phyloP scores from a whole-genome alignment of 306 rosid species.

The Medicago ruthenica region DNA sequence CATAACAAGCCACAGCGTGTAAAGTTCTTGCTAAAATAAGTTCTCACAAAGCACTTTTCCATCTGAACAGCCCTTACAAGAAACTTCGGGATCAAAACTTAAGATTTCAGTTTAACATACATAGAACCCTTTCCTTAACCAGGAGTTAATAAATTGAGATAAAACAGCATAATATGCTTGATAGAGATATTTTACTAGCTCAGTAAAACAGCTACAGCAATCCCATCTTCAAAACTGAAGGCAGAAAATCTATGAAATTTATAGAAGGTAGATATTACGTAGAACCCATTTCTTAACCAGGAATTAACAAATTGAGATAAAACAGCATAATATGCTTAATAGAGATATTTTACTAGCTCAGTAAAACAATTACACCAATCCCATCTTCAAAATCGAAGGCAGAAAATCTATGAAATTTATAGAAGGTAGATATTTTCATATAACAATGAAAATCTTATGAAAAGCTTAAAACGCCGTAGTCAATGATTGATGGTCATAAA shows the following conservation, averaged over 20 bases:
- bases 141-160: background rate
- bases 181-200: background rate
- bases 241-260: slow-evolving; percentile 11
- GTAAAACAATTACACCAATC: background rate
- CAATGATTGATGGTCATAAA: background rate
- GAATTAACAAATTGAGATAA: background rate
- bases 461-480: background rate
- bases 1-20: slow-evolving; percentile 12
- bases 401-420: slow-evolving; percentile 12
- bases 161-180: background rate
- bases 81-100: too few relatives aligned
- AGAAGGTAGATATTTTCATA: background rate
- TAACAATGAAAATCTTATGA: slow-evolving; percentile 19
- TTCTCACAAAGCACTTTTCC: background rate
- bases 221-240: slow-evolving; percentile 1
- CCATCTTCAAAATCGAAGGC: background rate
- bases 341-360: background rate
- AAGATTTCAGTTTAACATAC: background rate
- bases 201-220: background rate
- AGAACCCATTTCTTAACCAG: background rate
- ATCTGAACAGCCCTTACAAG: background rate
- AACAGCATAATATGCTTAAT: background rate
- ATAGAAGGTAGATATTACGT: background rate
- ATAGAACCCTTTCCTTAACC: background rate
- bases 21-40: slow-evolving; percentile 9